Base-by-base conservation (phyloP, 495 filamentous ascomycete species). In the Penicillium mononematosum region DNA sequence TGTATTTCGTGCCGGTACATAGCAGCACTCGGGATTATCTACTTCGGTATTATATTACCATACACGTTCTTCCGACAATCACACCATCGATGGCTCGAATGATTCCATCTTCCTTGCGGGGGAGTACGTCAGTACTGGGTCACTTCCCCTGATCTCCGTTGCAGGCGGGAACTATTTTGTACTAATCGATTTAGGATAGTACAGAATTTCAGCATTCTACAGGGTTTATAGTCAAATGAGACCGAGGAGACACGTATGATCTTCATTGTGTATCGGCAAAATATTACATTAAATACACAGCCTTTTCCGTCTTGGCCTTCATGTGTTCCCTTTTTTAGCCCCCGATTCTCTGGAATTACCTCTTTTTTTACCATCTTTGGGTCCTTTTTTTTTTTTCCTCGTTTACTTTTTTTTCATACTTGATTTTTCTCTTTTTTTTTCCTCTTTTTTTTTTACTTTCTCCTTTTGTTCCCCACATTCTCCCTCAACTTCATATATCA, bases 21-120 rank as follows among this genome's bases (percentile, higher is more conserved):
- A 25, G 24, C 24, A 39, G 39, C 7, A 11, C 42, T 44, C 42
- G 17, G 11, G 7, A 39, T 17, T n/a, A 39, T 39, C 36, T 36
- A 50, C 17, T 50, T 50, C 19, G 31, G 48, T 51, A 39, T 46
- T 39, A 24, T 19, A 12, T 41, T 42, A 54, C 51, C 14, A 38
- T 55, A 55, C 42, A 9, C 2, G 11, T n/a, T 50, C 14, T 20
- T 34, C n/a, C 41, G 45, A 9, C 2, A 64, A 77, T 77, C 72
- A 75, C 74, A 77, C 71, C 74, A 77, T 77, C 72, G 66, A 55
- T 60, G 58, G 55, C 50, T 45, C 58, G n/a, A 55, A 75, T 77
- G 68, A 64, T 66, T 60, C 65, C 63, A 72, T 76, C 64, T 44
- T 55, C 55, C 55, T 66, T 66, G 59, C 61, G 41, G 53, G 31